Conservation (phyloP, 148 eudicot species). For the Heliosperma pusillum region DNA sequence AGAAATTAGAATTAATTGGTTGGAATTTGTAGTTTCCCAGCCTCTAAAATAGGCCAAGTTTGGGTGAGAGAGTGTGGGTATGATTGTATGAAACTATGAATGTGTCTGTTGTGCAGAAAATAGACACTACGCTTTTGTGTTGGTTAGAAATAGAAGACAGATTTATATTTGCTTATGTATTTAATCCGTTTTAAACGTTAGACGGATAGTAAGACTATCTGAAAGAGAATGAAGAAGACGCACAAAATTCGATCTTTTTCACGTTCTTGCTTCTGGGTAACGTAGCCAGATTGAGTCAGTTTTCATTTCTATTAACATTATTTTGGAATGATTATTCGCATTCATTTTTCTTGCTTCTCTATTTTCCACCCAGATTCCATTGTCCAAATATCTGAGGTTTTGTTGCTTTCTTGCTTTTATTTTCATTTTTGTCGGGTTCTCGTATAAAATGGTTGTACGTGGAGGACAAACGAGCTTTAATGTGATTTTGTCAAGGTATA, state of each 20-base stretch:
- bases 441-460: no score
- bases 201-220: no score
- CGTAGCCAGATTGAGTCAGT: no score
- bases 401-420: not conserved
- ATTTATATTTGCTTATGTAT: no score
- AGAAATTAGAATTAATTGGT: no score
- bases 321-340: not conserved
- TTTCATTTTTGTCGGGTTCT: not conserved
- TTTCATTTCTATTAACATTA: not conserved
- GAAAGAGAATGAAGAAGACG: not conserved
- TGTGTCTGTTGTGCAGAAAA: not conserved
- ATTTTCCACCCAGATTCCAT: not conserved
- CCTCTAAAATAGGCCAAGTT: not conserved
- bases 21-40: constrained; percentile 4
- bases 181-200: no score
- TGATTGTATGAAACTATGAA: no score
- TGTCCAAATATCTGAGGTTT: not conserved
- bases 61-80: not conserved
- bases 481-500: no score
- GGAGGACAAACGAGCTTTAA: no score
- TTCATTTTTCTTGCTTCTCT: not conserved
- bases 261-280: no score
- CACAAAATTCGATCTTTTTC: not conserved
- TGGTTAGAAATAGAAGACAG: no score
- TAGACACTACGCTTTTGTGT: constrained; percentile 6